phyloP scores from a whole-genome alignment of 805 yeast genomes.

The Candida takata region DNA sequence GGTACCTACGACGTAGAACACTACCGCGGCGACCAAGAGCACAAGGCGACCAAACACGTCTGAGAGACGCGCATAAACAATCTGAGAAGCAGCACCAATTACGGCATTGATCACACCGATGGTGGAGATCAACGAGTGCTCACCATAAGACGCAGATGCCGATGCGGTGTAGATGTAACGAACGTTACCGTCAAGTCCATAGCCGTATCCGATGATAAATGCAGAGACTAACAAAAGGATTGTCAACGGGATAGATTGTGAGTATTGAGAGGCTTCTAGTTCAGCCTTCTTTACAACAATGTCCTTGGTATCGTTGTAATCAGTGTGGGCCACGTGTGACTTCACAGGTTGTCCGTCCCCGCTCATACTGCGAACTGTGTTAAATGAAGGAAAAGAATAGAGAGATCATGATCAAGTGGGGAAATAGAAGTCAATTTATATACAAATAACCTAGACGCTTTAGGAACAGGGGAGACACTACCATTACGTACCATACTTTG shows the following conservation, averaged over 20 bases:
- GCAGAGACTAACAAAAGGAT: slow-evolving; percentile 35
- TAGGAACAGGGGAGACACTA: no score
- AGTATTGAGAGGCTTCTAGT: slow-evolving; percentile 40
- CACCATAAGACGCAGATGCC: slow-evolving; percentile 48
- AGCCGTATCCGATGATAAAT: slow-evolving; percentile 46
- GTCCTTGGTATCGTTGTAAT: slow-evolving; percentile 24
- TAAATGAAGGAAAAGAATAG: no score
- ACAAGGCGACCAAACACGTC: slow-evolving; percentile 63
- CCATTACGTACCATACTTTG: no score
- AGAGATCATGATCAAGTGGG: no score
- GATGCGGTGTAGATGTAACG: slow-evolving; percentile 43
- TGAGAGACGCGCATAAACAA: slow-evolving; percentile 54
- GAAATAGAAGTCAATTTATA: no score
- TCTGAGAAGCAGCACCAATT: slow-evolving; percentile 61
- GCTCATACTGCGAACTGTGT: no score
- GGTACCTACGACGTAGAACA: slow-evolving; percentile 58
- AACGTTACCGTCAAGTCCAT: slow-evolving; percentile 46
- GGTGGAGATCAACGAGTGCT: slow-evolving; percentile 52
- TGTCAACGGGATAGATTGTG: slow-evolving; percentile 26
- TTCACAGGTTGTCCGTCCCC: no score
- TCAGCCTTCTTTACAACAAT: slow-evolving; percentile 45
- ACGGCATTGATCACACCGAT: slow-evolving; percentile 52
- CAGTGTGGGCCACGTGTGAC: no score
- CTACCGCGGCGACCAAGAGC: slow-evolving; percentile 38
- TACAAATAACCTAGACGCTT: no score